These are phyloP conservation scores for Calonectria montana DNA, from an alignment of 2,329 filamentous ascomycete genomes.

Conservation along the genomic window DNA sequence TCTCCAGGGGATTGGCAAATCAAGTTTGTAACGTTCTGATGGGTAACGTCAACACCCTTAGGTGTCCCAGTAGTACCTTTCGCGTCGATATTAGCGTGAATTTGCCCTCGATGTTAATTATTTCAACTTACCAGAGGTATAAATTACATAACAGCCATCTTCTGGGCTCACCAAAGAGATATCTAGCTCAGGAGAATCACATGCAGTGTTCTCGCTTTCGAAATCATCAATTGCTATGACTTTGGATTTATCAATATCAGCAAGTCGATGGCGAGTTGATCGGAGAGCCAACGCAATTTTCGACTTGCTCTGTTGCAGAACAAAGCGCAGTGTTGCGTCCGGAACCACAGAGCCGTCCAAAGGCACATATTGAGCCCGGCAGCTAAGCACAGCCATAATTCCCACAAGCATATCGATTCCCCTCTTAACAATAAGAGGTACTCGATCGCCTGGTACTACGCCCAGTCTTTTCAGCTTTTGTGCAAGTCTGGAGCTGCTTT, in stretches of 20 bases:
- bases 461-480: constrained; percentile 51
- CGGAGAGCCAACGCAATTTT: constrained; percentile 58
- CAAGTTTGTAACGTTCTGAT: constrained; percentile 65
- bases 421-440: constrained; percentile 65
- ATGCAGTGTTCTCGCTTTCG: background rate
- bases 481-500: constrained; percentile 49
- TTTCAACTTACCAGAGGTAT: constrained; percentile 60
- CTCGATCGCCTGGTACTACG: constrained; percentile 57
- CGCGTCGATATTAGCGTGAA: background rate
- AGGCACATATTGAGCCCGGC: constrained; percentile 69
- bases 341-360: constrained; percentile 66
- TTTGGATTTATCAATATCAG: constrained; percentile 28
- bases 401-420: constrained; percentile 68
- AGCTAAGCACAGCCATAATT: constrained; percentile 65
- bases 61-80: constrained; percentile 65
- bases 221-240: constrained; percentile 46
- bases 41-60: constrained; percentile 69
- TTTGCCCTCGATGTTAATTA: background rate
- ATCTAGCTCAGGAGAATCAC: background rate
- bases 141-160: constrained; percentile 60
- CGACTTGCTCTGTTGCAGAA: constrained; percentile 59
- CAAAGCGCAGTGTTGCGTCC: constrained; percentile 59
- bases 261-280: constrained; percentile 46
- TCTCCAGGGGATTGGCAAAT: constrained; percentile 61
- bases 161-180: constrained; percentile 30